Evolutionary conservation across 1,139 yeast species (phyloP).

Genomic region (Hemisphaericaspora xylanilytica): DNA sequence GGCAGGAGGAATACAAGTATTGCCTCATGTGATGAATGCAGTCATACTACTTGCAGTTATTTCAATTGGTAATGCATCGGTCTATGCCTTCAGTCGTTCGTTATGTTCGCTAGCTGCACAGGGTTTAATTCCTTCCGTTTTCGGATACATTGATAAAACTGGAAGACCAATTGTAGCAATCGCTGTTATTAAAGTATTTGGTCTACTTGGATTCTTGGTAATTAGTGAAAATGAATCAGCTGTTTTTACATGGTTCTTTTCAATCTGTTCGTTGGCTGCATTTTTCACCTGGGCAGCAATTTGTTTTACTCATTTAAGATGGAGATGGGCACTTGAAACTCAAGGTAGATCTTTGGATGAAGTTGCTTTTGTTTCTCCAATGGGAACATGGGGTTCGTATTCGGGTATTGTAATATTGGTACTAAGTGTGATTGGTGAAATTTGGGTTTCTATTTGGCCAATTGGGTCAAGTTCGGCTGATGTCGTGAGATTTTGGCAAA

Average conservation of each 20-base stretch:
- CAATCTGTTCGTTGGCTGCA: slow-evolving; percentile 61
- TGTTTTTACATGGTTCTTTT: slow-evolving; percentile 65
- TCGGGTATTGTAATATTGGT: slow-evolving; percentile 40
- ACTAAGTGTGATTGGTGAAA: slow-evolving; percentile 45
- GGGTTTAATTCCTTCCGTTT: slow-evolving; percentile 40
- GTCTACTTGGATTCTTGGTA: slow-evolving; percentile 62
- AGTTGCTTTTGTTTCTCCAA: slow-evolving; percentile 45
- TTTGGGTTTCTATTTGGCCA: slow-evolving; percentile 49
- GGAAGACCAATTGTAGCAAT: slow-evolving; percentile 60
- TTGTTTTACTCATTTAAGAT: slow-evolving; percentile 38
- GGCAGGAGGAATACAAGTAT: slow-evolving; percentile 27
- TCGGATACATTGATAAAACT: slow-evolving; percentile 53
- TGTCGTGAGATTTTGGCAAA: slow-evolving; percentile 40
- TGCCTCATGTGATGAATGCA: slow-evolving; percentile 48
- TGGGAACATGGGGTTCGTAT: slow-evolving; percentile 49
- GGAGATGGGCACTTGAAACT: slow-evolving; percentile 35
- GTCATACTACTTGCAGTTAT: slow-evolving; percentile 50
- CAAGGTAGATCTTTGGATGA: slow-evolving; percentile 44
- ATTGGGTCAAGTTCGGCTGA: slow-evolving; percentile 29
- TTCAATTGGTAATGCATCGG: slow-evolving; percentile 57
- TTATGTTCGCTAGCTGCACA: slow-evolving; percentile 54
- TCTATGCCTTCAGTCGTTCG: slow-evolving; percentile 55
- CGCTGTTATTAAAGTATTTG: slow-evolving; percentile 49
- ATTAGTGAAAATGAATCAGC: slow-evolving; percentile 44
- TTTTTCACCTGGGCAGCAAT: slow-evolving; percentile 53